Evolutionary conservation across 495 filamentous ascomycete genomes (phyloP).

Genomic region (Neurospora sp.): DNA sequence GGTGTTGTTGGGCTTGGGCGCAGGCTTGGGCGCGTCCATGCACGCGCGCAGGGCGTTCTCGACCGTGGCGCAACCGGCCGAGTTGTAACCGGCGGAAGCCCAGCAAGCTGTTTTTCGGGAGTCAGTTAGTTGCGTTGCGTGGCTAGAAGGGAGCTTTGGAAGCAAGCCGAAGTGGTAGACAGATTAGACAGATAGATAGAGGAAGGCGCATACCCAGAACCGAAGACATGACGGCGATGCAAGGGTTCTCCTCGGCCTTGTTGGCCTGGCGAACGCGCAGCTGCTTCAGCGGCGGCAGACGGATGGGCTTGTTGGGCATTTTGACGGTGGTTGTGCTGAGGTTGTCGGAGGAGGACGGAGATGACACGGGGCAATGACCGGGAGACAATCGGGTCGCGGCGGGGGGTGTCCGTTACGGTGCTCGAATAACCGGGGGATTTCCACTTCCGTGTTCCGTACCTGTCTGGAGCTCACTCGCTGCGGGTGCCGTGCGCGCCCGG

Average conservation of each 20-base stretch:
- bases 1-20: conserved; percentile 60
- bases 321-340: not conserved
- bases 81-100: conserved; percentile 74
- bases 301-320: conserved; percentile 45
- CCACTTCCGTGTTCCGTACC: not conserved
- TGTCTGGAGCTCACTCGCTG: not conserved
- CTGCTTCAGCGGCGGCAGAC: conserved; percentile 75
- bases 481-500: not conserved
- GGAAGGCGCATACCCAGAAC: conserved; percentile 55
- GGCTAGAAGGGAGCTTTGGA: no score
- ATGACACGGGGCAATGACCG: not conserved
- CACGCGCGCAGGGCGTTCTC: conserved; percentile 79
- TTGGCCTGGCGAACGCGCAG: conserved; percentile 81
- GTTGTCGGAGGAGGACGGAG: not conserved
- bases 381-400: conserved; percentile 10
- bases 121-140: no score
- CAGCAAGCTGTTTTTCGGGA: conserved; percentile 60
- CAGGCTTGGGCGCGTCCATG: conserved; percentile 77
- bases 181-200: no score
- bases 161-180: no score
- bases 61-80: conserved; percentile 64
- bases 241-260: conserved; percentile 63
- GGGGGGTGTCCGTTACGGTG: not conserved
- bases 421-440: not conserved
- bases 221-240: conserved; percentile 75